Base-by-base conservation (phyloP, 73 alveolate species). In the Effrenium voratum region DNA sequence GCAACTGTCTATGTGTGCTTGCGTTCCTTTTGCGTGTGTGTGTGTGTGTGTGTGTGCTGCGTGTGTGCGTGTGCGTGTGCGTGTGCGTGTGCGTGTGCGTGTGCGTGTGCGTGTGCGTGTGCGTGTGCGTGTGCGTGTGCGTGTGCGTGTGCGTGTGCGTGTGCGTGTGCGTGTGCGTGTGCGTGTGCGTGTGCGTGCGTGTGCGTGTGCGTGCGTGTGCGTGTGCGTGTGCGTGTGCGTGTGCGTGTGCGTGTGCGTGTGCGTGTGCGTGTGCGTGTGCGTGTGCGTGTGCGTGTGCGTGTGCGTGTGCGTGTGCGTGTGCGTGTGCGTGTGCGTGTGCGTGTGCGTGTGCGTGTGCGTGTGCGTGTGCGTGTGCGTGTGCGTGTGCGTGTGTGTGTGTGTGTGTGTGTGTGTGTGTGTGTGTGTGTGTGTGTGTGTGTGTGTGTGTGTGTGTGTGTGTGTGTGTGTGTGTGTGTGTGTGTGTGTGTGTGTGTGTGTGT, bases 61-160 rank as follows among this genome's bases (percentile, higher is more conserved):
- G n/a, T n/a, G n/a, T n/a, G n/a, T n/a, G n/a, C n/a, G n/a, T n/a
- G n/a, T n/a, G n/a, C n/a, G n/a, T n/a, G n/a, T n/a, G n/a, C n/a
- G n/a, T n/a, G n/a, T n/a, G n/a, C n/a, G n/a, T n/a, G n/a, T n/a
- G 70, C 13, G 70, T 55, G 70, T 55, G 70, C 70, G 70, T 55
- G 70, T 55, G 32, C 70, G 70, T 93, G 40, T 82, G 99, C 52
- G 99, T 55, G 70, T 55, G 70, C 70, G 70, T 55, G 24, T 24
- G 70, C 32, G 70, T 24, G 70, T 55, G 70, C 70, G 70, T 55
- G 13, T 55, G 70, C 70, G 70, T 55, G 13, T 55, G 70, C 70
- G 70, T 55, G 70, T 55, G 70, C 70, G 70, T 55, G 70, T 55
- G 70, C 70, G 70, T 24, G 70, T 55, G 70, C 70, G 70, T 24